Conservation (phyloP, 768 basidiomycete genomes). For the Phallus indusiatus region DNA sequence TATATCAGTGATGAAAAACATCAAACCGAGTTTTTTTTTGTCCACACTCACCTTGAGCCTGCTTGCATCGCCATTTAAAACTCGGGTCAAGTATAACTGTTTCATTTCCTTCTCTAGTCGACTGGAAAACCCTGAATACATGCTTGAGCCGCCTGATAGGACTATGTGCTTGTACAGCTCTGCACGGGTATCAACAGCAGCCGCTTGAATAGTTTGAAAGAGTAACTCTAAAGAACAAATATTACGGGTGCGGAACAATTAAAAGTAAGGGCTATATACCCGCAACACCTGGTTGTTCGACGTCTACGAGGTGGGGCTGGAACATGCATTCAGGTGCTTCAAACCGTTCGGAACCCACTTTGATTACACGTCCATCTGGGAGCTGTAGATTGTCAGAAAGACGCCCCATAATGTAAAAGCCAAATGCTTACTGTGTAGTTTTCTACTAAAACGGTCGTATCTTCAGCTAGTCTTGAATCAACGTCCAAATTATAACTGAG, state of each 20-base stretch:
- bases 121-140: slow-evolving; percentile 97
- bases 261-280: slow-evolving; percentile 33
- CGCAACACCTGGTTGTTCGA: slow-evolving; percentile 95
- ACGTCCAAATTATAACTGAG: slow-evolving; percentile 90
- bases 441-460: slow-evolving; percentile 94
- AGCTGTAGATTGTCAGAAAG: slow-evolving; percentile 38
- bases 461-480: slow-evolving; percentile 87
- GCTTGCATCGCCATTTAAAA: slow-evolving; percentile 72
- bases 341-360: slow-evolving; percentile 96
- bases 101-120: slow-evolving; percentile 99
- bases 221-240: slow-evolving; percentile 66
- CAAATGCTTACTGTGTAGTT: slow-evolving; percentile 70
- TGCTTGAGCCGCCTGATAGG: slow-evolving; percentile 93
- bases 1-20: not conserved
- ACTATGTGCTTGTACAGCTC: slow-evolving; percentile 98
- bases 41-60: slow-evolving; percentile 73
- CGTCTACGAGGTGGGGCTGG: slow-evolving; percentile 94
- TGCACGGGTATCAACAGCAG: slow-evolving; percentile 79
- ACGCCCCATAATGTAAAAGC: not conserved
- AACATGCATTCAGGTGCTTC: slow-evolving; percentile 99
- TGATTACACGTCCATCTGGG: slow-evolving; percentile 92
- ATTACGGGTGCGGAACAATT: not conserved
- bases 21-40: not conserved
- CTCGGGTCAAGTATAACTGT: slow-evolving; percentile 91
- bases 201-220: slow-evolving; percentile 88